These are phyloP conservation scores for Dendrobium chrysotoxum DNA, from an alignment of 106 monocot genomes.

Conservation along the genomic window DNA sequence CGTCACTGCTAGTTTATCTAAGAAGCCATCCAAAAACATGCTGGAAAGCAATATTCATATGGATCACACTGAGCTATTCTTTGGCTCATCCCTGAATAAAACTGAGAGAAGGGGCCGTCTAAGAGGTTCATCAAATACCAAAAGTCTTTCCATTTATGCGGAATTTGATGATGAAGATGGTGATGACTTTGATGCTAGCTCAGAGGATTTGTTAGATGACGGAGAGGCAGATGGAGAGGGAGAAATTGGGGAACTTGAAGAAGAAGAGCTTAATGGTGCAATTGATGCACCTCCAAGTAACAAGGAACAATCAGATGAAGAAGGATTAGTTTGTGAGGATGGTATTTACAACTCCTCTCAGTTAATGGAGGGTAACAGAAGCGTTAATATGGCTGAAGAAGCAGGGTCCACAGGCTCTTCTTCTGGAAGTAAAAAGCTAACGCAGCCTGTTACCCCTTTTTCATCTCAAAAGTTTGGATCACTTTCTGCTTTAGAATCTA, in stretches of 20 bases:
- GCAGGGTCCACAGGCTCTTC: conserved; percentile 74
- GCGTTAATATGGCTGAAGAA: conserved; percentile 39
- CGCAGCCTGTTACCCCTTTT: conserved; percentile 35
- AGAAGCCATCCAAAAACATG: conserved; percentile 74
- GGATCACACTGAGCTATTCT: conserved; percentile 21
- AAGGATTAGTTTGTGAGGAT: conserved; percentile 25
- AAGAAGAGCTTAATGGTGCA: conserved; percentile 45
- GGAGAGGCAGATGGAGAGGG: conserved; percentile 43
- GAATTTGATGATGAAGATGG: conserved; percentile 75
- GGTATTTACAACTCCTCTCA: conserved; percentile 27
- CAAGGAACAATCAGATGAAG: conserved; percentile 57
- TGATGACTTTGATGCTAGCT: conserved; percentile 67
- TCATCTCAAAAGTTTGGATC: conserved; percentile 79
- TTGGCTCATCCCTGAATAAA: conserved; percentile 27
- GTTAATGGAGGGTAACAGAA: conserved; percentile 21
- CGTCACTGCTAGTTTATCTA: conserved; percentile 56
- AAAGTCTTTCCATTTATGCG: conserved; percentile 40
- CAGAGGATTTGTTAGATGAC: conserved; percentile 37
- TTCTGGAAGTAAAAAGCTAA: conserved; percentile 55
- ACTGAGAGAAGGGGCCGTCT: conserved; percentile 54
- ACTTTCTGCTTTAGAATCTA: conserved; percentile 81
- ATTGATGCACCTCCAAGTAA: conserved; percentile 21
- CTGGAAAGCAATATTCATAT: conserved; percentile 28
- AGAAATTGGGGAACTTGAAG: conserved; percentile 62
- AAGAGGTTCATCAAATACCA: conserved; percentile 15